phyloP scores from a whole-genome alignment of 495 filamentous ascomycete species.

The Penicillium malachiteum region DNA sequence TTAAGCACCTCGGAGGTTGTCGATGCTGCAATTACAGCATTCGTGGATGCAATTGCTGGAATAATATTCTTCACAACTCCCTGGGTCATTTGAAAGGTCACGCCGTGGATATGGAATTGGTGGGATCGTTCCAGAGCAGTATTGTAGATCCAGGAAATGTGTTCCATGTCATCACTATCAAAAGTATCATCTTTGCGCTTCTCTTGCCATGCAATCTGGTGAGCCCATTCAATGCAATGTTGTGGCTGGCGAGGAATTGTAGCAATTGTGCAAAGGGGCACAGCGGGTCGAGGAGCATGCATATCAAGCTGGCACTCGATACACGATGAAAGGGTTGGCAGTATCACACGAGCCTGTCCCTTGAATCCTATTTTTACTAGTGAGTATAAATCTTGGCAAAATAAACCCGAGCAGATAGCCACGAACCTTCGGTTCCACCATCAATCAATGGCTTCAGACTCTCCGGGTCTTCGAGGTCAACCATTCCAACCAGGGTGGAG shows the following conservation, averaged over 20 bases:
- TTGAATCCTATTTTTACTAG: slow-evolving; percentile 70
- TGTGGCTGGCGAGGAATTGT: slow-evolving; percentile 96
- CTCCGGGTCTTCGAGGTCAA: slow-evolving; percentile 75
- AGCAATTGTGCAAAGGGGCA: slow-evolving; percentile 94
- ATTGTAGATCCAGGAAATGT: slow-evolving; percentile 95
- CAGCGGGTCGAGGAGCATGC: slow-evolving; percentile 89
- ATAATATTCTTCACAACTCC: slow-evolving; percentile 99
- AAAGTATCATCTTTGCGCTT: slow-evolving; percentile 60
- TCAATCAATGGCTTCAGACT: slow-evolving; percentile 90
- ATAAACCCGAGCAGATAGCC: background rate
- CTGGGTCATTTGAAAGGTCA: slow-evolving; percentile 96
- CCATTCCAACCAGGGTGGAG: slow-evolving; percentile 84
- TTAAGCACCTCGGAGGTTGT: slow-evolving; percentile 98
- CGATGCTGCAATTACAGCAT: slow-evolving; percentile 90
- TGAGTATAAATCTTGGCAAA: slow-evolving; percentile 3
- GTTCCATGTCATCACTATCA: slow-evolving; percentile 94
- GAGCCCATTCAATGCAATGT: slow-evolving; percentile 99
- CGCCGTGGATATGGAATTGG: slow-evolving; percentile 88
- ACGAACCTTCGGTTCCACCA: slow-evolving; percentile 86
- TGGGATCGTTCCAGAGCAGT: slow-evolving; percentile 75
- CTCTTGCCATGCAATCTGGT: slow-evolving; percentile 77
- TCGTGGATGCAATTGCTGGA: slow-evolving; percentile 95
- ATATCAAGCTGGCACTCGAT: slow-evolving; percentile 99
- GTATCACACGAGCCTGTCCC: slow-evolving; percentile 89
- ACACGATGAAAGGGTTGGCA: slow-evolving; percentile 89